phyloP scores from a whole-genome alignment of 164 flowering plant genomes.

The Berberis thunbergii region DNA sequence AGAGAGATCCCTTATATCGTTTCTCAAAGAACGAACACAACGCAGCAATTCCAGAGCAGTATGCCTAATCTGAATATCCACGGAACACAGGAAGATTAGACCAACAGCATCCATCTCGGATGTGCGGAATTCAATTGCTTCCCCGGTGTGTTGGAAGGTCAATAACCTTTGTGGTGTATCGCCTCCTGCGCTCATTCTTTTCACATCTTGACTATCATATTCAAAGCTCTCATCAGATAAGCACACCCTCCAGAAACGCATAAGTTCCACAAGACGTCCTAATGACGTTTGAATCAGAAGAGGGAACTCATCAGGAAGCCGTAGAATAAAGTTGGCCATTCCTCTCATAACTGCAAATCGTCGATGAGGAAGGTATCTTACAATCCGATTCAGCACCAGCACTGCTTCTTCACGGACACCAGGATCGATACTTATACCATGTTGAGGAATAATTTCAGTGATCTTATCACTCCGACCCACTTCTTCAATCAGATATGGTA shows the following conservation, averaged over 20 bases:
- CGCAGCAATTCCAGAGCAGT: conserved; percentile 90
- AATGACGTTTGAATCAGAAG: conserved; percentile 94
- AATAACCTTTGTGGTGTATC: conserved; percentile 38
- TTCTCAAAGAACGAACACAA: conserved; percentile 88
- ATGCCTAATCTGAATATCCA: conserved; percentile 93
- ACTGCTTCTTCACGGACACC: conserved; percentile 99
- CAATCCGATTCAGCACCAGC: conserved; percentile 83
- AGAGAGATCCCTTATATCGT: conserved; percentile 62
- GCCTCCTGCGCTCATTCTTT: conserved; percentile 29
- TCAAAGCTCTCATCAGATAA: conserved; percentile 54
- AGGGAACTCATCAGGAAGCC: conserved; percentile 93
- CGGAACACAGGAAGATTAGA: conserved; percentile 88
- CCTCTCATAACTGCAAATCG: conserved; percentile 98
- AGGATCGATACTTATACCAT: conserved; percentile 97
- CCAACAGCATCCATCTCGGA: conserved; percentile 98
- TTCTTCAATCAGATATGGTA: conserved; percentile 94
- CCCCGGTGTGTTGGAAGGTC: conserved; percentile 46
- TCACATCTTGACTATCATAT: conserved; percentile 37
- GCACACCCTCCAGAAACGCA: conserved; percentile 96
- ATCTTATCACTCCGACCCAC: conserved; percentile 93
- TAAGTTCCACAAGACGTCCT: conserved; percentile 87
- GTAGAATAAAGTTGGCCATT: conserved; percentile 82
- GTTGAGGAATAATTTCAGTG: conserved; percentile 94
- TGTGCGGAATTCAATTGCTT: conserved; percentile 63
- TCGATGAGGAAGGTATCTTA: conserved; percentile 81